These are phyloP conservation scores for Trichoderma guizhouense DNA, from an alignment of 2,329 filamentous ascomycete species.

Conservation along the genomic window DNA sequence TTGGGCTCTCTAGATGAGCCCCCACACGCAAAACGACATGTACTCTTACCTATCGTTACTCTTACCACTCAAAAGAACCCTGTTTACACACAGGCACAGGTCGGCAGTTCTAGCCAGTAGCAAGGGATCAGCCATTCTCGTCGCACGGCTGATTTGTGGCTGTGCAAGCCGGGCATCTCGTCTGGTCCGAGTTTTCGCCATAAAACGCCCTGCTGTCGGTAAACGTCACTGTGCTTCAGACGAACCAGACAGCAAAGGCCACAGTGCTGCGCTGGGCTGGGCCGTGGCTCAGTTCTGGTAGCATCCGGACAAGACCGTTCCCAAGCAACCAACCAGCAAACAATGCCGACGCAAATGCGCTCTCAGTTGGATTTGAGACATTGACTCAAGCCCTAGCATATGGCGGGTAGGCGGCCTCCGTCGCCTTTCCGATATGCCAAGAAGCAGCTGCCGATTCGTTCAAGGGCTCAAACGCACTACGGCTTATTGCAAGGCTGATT, in stretches of 20 bases:
- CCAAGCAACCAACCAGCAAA: not conserved
- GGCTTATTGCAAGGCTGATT: conserved; percentile 9
- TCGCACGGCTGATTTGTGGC: not conserved
- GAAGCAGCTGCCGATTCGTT: not conserved
- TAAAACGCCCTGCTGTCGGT: no score
- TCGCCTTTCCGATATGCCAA: not conserved
- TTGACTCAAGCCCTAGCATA: no score
- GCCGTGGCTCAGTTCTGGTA: no score
- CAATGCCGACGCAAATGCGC: not conserved
- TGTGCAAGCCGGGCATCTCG: no score
- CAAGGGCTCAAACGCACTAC: not conserved
- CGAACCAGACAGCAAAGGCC: no score
- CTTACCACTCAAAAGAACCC: not conserved
- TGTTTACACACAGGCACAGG: not conserved
- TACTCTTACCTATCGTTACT: not conserved
- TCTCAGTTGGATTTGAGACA: not conserved
- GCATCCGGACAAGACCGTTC: no score
- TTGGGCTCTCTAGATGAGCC: not conserved
- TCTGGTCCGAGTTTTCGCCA: no score
- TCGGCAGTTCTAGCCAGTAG: not conserved
- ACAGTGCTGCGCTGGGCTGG: no score
- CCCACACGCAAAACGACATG: not conserved
- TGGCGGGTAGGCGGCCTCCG: not conserved
- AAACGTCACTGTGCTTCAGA: no score
- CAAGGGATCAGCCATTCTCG: not conserved